Conservation (phyloP, 148 eudicot species). For the Salicornia ramosissima region DNA sequence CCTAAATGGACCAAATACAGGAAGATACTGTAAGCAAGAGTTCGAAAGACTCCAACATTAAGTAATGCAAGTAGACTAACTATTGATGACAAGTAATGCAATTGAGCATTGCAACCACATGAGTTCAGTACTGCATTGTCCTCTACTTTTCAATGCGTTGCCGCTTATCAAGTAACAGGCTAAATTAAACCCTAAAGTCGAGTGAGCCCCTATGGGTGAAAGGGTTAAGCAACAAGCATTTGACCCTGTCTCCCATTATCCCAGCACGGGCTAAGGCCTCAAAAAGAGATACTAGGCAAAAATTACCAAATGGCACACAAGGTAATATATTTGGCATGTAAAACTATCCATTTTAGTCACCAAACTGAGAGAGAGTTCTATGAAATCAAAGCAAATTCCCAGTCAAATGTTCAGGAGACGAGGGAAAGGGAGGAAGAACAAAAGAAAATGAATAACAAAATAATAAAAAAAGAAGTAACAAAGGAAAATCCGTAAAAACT, state of each 20-base stretch:
- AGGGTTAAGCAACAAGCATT: background rate
- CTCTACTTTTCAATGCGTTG: background rate
- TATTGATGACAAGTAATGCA: background rate
- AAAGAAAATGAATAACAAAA: background rate
- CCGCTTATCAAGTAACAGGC: background rate
- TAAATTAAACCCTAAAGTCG: background rate
- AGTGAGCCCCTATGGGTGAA: background rate
- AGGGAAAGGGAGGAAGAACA: background rate
- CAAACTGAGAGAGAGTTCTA: background rate
- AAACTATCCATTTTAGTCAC: background rate
- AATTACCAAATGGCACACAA: background rate
- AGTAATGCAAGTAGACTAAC: too few relatives aligned
- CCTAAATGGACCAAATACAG: constrained; percentile 39
- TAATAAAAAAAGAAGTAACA: too few relatives aligned
- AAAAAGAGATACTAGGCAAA: background rate
- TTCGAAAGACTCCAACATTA: background rate
- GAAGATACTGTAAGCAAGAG: constrained; percentile 10
- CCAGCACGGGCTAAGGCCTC: background rate
- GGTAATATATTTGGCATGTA: background rate
- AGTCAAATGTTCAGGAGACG: background rate
- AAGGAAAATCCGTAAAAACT: background rate
- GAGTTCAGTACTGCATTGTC: background rate
- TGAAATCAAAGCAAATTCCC: background rate
- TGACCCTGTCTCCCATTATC: background rate
- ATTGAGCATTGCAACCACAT: background rate